phyloP scores from a whole-genome alignment of 805 yeast species.

The Kluyveromyces aestuarii region DNA sequence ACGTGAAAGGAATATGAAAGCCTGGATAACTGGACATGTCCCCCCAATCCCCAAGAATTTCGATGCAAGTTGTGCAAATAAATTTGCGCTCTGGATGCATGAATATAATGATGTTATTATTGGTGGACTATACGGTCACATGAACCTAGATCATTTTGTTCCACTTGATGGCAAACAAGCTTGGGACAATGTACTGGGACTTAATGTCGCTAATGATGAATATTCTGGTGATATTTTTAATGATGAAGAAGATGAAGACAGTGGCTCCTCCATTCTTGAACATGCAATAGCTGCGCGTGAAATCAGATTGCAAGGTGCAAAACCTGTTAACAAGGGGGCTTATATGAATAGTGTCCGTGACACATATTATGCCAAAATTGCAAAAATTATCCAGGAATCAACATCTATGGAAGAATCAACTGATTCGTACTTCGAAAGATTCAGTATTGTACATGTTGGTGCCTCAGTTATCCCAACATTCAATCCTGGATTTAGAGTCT shows the following conservation, averaged over 20 bases:
- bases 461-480: slow-evolving; percentile 79
- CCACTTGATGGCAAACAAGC: slow-evolving; percentile 68
- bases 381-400: slow-evolving; percentile 12
- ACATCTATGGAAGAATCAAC: slow-evolving; percentile 15
- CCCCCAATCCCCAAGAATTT: slow-evolving; percentile 77
- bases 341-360: slow-evolving; percentile 55
- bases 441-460: slow-evolving; percentile 58
- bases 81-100: slow-evolving; percentile 70
- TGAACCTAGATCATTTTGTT: slow-evolving; percentile 81
- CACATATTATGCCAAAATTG: slow-evolving; percentile 39
- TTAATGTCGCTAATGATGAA: slow-evolving; percentile 8
- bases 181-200: slow-evolving; percentile 34
- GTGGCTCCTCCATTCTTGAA: slow-evolving; percentile 22
- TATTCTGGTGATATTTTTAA: neutral
- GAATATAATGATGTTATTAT: slow-evolving; percentile 77
- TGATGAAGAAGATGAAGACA: slow-evolving; percentile 14
- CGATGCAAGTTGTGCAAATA: slow-evolving; percentile 63
- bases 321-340: slow-evolving; percentile 54
- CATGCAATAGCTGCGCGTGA: slow-evolving; percentile 30
- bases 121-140: slow-evolving; percentile 82
- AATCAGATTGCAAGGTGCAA: slow-evolving; percentile 45
- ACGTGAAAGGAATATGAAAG: slow-evolving; percentile 67
- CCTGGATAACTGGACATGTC: slow-evolving; percentile 83
- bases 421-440: slow-evolving; percentile 44
- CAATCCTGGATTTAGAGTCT: slow-evolving; percentile 72